Evolutionary conservation across 306 rosid species (phyloP).

Genomic region (Erythrophleum fordii): DNA sequence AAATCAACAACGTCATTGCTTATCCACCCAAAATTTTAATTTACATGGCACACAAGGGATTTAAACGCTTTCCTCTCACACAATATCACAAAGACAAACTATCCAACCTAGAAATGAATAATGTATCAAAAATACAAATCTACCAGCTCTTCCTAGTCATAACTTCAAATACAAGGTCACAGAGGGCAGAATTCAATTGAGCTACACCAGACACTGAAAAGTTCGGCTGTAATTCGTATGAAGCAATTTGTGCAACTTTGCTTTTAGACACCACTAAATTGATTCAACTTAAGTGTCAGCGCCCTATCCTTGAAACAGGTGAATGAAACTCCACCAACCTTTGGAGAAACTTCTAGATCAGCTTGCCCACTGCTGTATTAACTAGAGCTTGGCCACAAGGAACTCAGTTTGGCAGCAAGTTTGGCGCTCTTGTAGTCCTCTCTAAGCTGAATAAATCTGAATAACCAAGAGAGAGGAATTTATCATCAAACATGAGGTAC

Average conservation of each 20-base stretch:
- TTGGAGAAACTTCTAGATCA: conserved; percentile 29
- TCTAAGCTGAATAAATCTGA: conserved; percentile 91
- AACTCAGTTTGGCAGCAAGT: conserved; percentile 84
- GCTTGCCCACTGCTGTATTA: conserved; percentile 40
- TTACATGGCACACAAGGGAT: conserved; percentile 42
- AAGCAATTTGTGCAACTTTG: conserved; percentile 17
- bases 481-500: conserved; percentile 35
- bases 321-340: conserved; percentile 13
- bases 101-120: conserved; percentile 32
- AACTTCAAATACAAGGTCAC: conserved; percentile 41
- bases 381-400: conserved; percentile 72
- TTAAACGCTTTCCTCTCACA: conserved; percentile 27
- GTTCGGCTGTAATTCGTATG: conserved; percentile 11
- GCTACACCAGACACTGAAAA: conserved; percentile 2
- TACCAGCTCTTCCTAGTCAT: conserved; percentile 36
- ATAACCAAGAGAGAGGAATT: conserved; percentile 34
- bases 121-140: conserved; percentile 29
- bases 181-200: conserved; percentile 13
- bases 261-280: conserved; percentile 34
- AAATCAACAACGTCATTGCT: conserved; percentile 9
- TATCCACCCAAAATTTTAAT: conserved; percentile 37
- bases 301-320: conserved; percentile 35
- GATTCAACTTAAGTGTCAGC: conserved; percentile 36
- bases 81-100: conserved; percentile 30
- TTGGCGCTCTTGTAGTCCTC: conserved; percentile 98